Evolutionary conservation across 2,329 filamentous ascomycete genomes (phyloP).

Genomic region (Fusarium mundagurra): DNA sequence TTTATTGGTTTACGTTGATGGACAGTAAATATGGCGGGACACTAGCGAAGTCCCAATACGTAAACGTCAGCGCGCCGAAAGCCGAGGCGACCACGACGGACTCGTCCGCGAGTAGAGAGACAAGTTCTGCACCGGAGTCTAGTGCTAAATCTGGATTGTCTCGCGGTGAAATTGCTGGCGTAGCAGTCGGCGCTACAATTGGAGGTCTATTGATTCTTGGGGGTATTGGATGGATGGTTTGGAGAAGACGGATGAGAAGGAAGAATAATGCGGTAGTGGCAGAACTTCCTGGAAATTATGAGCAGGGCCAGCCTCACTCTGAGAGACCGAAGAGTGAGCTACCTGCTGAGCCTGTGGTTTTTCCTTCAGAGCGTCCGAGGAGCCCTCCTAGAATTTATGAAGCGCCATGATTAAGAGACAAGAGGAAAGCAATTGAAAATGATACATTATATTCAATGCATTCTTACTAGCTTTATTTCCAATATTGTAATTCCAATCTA

Average conservation of each 20-base stretch:
- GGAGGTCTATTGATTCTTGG: neutral
- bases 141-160: neutral
- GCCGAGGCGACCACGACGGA: neutral
- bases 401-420: neutral
- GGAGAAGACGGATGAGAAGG: neutral
- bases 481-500: neutral
- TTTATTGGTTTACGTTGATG: neutral
- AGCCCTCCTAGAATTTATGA: neutral
- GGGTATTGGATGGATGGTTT: neutral
- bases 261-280: accelerated
- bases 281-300: neutral
- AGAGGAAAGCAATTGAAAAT: neutral
- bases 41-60: neutral
- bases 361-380: neutral
- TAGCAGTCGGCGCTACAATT: neutral
- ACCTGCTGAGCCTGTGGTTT: neutral
- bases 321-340: conserved; percentile 10
- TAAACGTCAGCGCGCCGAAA: conserved; percentile 1
- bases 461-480: neutral
- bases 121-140: neutral
- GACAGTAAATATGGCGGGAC: neutral
- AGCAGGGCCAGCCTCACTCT: neutral
- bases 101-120: neutral
- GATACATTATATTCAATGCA: neutral
- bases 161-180: neutral